phyloP scores from a whole-genome alignment of 768 basidiomycete genomes.

The Tylopilus subfusipes region DNA sequence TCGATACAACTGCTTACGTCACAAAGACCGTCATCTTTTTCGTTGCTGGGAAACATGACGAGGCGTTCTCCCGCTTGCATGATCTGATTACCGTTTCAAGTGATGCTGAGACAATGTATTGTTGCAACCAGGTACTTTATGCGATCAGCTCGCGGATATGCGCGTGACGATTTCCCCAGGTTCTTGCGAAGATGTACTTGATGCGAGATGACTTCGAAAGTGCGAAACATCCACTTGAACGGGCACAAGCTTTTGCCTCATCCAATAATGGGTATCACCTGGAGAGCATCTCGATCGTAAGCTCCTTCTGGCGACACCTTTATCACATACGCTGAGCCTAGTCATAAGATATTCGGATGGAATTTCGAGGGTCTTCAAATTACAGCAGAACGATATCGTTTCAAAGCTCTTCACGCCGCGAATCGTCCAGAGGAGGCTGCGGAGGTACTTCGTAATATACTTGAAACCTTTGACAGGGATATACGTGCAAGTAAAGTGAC shows the following conservation, averaged over 20 bases:
- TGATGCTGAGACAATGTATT: background rate
- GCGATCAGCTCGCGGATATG: too few relatives aligned
- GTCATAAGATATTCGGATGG: slow-evolving; percentile 7
- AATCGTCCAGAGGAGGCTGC: background rate
- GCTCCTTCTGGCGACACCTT: background rate
- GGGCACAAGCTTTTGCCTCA: background rate
- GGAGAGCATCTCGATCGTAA: background rate
- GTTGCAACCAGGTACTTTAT: too few relatives aligned
- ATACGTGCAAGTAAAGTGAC: background rate
- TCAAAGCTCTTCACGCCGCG: background rate
- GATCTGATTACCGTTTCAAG: background rate
- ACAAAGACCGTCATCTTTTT: background rate
- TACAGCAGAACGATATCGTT: too few relatives aligned
- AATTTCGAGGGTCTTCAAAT: background rate
- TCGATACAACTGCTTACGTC: too few relatives aligned
- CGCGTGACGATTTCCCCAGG: too few relatives aligned
- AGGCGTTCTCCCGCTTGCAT: background rate
- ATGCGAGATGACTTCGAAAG: too few relatives aligned
- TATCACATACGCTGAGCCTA: background rate
- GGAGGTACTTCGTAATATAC: too few relatives aligned
- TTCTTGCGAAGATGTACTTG: too few relatives aligned
- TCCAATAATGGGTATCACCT: background rate
- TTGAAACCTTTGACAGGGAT: too few relatives aligned
- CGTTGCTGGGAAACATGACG: background rate
- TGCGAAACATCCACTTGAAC: too few relatives aligned